These are phyloP conservation scores for Hypoxylon sp. DNA, from an alignment of 2,329 filamentous ascomycete species.

Conservation along the genomic window DNA sequence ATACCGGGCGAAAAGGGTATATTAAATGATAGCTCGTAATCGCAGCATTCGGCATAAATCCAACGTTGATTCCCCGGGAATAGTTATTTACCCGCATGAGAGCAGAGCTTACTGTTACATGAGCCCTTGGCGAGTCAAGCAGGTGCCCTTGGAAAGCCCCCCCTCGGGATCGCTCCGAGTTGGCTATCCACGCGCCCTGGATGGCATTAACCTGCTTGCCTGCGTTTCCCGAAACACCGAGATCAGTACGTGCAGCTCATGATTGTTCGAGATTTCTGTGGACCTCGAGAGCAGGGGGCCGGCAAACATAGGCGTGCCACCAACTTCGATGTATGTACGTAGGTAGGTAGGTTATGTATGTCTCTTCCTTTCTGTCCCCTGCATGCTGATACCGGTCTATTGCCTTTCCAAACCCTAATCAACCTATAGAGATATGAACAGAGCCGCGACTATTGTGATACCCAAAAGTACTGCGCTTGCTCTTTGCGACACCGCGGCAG, in stretches of 20 bases:
- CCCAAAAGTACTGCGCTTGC: slow-evolving; percentile 47
- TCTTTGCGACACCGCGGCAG: slow-evolving; percentile 41
- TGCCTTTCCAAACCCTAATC: slow-evolving; percentile 13
- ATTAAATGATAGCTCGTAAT: slow-evolving; percentile 40
- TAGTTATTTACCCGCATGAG: slow-evolving; percentile 44
- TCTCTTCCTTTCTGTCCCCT: slow-evolving; percentile 14
- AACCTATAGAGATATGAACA: slow-evolving; percentile 47
- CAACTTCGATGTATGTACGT: slow-evolving; percentile 17
- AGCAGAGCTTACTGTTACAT: slow-evolving; percentile 44
- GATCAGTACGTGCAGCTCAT: slow-evolving; percentile 19
- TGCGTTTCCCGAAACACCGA: slow-evolving; percentile 42
- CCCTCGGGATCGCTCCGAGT: slow-evolving; percentile 27
- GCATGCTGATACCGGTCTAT: slow-evolving; percentile 18
- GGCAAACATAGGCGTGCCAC: slow-evolving; percentile 23
- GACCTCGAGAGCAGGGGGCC: slow-evolving; percentile 26
- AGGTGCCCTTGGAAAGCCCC: slow-evolving; percentile 12
- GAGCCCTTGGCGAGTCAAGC: slow-evolving; percentile 28
- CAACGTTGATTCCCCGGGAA: slow-evolving; percentile 26
- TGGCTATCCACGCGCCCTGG: slow-evolving; percentile 12
- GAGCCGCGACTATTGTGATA: slow-evolving; percentile 46
- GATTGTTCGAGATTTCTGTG: slow-evolving; percentile 25
- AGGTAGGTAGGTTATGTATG: slow-evolving; percentile 10
- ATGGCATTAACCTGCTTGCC: slow-evolving; percentile 32
- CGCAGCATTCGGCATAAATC: slow-evolving; percentile 37
- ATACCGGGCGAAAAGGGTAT: slow-evolving; percentile 27